Evolutionary conservation across 2,329 filamentous ascomycete genomes (phyloP).

Genomic region (Didymellaceae sp.): DNA sequence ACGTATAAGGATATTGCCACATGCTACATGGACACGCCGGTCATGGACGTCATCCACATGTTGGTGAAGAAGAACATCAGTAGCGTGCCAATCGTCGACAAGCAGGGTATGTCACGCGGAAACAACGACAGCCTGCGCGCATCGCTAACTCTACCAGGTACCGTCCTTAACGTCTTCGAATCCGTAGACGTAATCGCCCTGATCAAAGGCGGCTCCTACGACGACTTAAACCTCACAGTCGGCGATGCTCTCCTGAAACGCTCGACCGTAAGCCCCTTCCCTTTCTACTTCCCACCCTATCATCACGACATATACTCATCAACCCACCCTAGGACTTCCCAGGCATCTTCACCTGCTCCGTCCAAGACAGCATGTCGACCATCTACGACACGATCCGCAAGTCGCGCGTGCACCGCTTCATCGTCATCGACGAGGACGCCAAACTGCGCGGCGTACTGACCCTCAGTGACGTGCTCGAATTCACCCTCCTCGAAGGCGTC

Average conservation of each 20-base stretch:
- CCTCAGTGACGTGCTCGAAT: slow-evolving; percentile 94
- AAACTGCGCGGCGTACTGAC: slow-evolving; percentile 88
- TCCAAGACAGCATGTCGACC: slow-evolving; percentile 89
- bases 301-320: slow-evolving; percentile 30
- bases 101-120: slow-evolving; percentile 59
- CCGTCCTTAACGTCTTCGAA: slow-evolving; percentile 94
- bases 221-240: slow-evolving; percentile 84
- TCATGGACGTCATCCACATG: slow-evolving; percentile 92
- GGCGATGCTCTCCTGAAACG: slow-evolving; percentile 89
- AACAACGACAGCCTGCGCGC: no score
- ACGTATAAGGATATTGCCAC: slow-evolving; percentile 83
- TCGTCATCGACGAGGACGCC: slow-evolving; percentile 90
- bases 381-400: slow-evolving; percentile 97
- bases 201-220: slow-evolving; percentile 91
- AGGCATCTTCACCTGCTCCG: slow-evolving; percentile 93
- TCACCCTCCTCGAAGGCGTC: slow-evolving; percentile 83
- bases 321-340: slow-evolving; percentile 79
- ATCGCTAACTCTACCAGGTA: slow-evolving; percentile 52
- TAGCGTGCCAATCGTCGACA: slow-evolving; percentile 90
- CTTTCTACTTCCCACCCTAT: neutral
- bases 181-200: slow-evolving; percentile 96
- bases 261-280: slow-evolving; percentile 65
- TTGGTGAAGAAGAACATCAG: slow-evolving; percentile 94
- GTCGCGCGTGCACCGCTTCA: slow-evolving; percentile 89
- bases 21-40: slow-evolving; percentile 85